A percentile compares a stretch with the other conserved stretches of the same genome.
Evolutionary conservation across 176 grass and related monocot genomes (phyloP).

Genomic region (Bothriochloa decipiens): DNA sequence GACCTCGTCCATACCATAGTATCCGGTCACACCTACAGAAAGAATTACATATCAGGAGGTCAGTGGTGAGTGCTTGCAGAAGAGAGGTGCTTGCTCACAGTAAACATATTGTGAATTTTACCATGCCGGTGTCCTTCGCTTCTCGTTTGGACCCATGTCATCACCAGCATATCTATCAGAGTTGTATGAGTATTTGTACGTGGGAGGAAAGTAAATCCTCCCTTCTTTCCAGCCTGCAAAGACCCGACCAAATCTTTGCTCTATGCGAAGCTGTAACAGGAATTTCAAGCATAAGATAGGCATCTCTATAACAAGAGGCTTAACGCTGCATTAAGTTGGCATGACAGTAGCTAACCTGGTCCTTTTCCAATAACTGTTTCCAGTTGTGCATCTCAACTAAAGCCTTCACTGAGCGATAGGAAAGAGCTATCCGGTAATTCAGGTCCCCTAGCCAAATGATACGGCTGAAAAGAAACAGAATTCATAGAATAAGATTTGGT

Average conservation of each 20-base stretch:
- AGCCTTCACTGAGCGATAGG: conserved; percentile 89
- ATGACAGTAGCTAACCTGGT: conserved; percentile 64
- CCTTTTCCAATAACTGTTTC: conserved; percentile 85
- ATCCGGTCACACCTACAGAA: conserved; percentile 90
- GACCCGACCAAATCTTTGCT: conserved; percentile 86
- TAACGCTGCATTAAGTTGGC: neutral
- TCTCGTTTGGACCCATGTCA: conserved; percentile 84
- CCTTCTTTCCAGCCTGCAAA: conserved; percentile 95
- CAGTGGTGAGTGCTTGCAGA: too few relatives aligned
- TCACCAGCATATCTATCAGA: conserved; percentile 91
- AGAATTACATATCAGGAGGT: conserved; percentile 18
- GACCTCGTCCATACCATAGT: conserved; percentile 83
- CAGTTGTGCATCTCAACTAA: conserved; percentile 96
- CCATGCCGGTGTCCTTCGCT: conserved; percentile 90
- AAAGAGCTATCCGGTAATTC: conserved; percentile 96
- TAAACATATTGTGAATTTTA: conserved; percentile 36
- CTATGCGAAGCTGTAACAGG: conserved; percentile 79
- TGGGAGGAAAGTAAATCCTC: conserved; percentile 95
- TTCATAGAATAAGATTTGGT: neutral
- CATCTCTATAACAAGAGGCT: neutral
- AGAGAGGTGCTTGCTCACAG: neutral
- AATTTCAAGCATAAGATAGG: conserved; percentile 23
- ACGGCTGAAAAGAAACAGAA: conserved; percentile 62
- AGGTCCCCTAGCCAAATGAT: conserved; percentile 97
- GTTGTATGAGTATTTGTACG: conserved; percentile 95